These are phyloP conservation scores for Alternaria ventricosa DNA, from an alignment of 2,329 filamentous ascomycete species.

Conservation along the genomic window DNA sequence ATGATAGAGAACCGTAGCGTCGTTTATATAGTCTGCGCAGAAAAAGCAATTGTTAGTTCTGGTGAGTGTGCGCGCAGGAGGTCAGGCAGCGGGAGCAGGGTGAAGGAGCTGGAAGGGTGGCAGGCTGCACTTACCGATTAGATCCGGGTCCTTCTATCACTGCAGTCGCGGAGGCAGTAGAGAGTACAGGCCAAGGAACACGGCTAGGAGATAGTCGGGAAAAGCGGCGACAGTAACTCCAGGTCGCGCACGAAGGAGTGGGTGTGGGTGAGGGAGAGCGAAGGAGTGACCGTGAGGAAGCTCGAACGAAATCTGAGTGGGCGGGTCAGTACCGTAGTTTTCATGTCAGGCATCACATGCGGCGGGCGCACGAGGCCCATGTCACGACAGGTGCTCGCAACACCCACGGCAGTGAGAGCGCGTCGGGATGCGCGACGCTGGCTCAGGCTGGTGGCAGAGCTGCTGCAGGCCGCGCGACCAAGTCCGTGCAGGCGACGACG, in stretches of 20 bases:
- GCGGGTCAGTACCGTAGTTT: slow-evolving; percentile 32
- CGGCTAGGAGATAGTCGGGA: slow-evolving; percentile 32
- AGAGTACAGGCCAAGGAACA: slow-evolving; percentile 24
- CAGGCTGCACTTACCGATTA: slow-evolving; percentile 39
- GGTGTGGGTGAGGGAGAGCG: slow-evolving; percentile 19
- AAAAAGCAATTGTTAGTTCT: slow-evolving; percentile 34
- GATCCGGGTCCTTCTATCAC: slow-evolving; percentile 21
- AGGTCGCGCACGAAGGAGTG: slow-evolving; percentile 34
- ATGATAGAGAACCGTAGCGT: slow-evolving; percentile 35
- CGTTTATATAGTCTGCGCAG: slow-evolving; percentile 28
- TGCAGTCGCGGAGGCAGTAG: slow-evolving; percentile 22
- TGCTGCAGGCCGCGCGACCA: not conserved
- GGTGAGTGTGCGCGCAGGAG: slow-evolving; percentile 26
- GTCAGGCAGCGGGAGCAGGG: slow-evolving; percentile 11
- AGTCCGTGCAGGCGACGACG: slow-evolving; percentile 30
- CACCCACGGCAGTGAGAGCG: not conserved
- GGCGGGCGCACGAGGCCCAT: slow-evolving; percentile 36
- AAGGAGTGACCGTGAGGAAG: slow-evolving; percentile 43
- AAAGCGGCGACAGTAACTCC: slow-evolving; percentile 44
- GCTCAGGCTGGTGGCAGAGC: not conserved
- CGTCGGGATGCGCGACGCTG: slow-evolving; percentile 3
- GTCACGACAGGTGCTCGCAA: slow-evolving; percentile 16
- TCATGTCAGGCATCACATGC: slow-evolving; percentile 40
- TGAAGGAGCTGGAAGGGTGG: slow-evolving; percentile 13
- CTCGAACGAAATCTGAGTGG: slow-evolving; percentile 39